phyloP scores from a whole-genome alignment of 2,329 filamentous ascomycete species.

The Calonectria hongkongensis region DNA sequence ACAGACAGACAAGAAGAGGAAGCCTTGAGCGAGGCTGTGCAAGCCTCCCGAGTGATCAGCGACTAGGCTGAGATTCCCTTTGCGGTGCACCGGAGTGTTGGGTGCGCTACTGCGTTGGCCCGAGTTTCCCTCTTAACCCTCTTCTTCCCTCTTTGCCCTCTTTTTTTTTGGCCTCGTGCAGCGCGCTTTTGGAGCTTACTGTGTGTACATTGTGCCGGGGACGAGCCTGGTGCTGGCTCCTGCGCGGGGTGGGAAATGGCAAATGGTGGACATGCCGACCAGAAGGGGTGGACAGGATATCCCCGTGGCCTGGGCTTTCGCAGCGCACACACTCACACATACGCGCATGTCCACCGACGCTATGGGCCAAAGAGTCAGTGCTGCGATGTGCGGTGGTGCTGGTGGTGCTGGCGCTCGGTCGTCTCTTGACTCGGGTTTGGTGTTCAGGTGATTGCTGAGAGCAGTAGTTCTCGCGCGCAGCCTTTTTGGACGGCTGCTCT shows the following conservation, averaged over 20 bases:
- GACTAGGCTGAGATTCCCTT: slow-evolving; percentile 14
- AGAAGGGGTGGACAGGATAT: neutral
- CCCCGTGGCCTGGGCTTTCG: neutral
- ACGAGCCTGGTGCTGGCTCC: slow-evolving; percentile 8
- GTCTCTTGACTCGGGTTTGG: neutral
- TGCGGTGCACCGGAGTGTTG: slow-evolving; percentile 7
- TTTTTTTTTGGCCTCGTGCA: neutral
- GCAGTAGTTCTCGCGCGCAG: neutral
- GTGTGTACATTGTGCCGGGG: slow-evolving; percentile 16
- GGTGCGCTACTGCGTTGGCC: slow-evolving; percentile 10
- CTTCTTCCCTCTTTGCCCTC: neutral
- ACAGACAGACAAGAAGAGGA: neutral
- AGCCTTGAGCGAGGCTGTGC: neutral
- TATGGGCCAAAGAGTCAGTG: neutral
- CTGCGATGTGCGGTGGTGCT: neutral
- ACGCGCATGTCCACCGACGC: neutral
- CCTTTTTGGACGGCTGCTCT: neutral
- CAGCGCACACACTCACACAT: neutral
- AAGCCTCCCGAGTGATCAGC: slow-evolving; percentile 2
- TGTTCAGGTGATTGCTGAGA: neutral
- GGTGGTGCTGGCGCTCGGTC: neutral
- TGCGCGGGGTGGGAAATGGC: neutral
- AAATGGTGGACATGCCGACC: neutral
- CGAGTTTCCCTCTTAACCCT: neutral
- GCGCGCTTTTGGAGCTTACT: slow-evolving; percentile 9